Evolutionary conservation across 1,284 basidiomycete species (phyloP), one percentile per base, ranked within the genome.

Genomic region (Tilletia caries): DNA sequence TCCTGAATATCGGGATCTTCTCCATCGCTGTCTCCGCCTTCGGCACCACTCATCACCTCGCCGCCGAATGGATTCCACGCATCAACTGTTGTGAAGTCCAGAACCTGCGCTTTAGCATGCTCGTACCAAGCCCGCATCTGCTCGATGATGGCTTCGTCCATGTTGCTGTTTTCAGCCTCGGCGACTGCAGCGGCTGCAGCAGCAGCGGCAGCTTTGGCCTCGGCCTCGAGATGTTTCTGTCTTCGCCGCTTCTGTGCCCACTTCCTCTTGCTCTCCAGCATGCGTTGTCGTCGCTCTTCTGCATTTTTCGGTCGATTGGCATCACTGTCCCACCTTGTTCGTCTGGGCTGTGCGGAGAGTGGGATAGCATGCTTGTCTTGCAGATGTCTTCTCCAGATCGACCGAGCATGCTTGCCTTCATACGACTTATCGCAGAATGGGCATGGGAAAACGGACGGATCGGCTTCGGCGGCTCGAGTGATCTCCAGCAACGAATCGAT

Each of bases 291-390:
- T 33, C 85, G 84, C 73, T 87, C 86, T 66, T 84, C 83, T 15
- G 84, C 85, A 48, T 85, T 85, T 68, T 85, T 86, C 2, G 86
- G 86, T 37, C 86, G 80, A 67, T 86, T 86, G 29, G 83, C 84
- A 71, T 86, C 86, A 69, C 84, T 83, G 76, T 88, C 87, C 87
- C 87, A 88, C 43, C 87, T 82, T 12, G 86, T 87, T 52, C 86
- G 79, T 34, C 86, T 83, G 43, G 85, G 85, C 77, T 88, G 87
- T 4, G 84, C 77, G 34, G 81, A 82, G 60, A 88, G 74, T 1
- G 86, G 86, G 37, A 88, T 86, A 33, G 84, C 85, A 77, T 88
- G 87, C 76, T 87, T 87, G 77, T 87, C 86, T 76, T 86, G 85
- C 65, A 87, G 76, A 76, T 88, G 87, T 54, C 87, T 75, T 44